A percentile compares a stretch with the other conserved stretches of the same genome.
phyloP scores from a whole-genome alignment of 441 rosid species.

The Populus tomentosa region DNA sequence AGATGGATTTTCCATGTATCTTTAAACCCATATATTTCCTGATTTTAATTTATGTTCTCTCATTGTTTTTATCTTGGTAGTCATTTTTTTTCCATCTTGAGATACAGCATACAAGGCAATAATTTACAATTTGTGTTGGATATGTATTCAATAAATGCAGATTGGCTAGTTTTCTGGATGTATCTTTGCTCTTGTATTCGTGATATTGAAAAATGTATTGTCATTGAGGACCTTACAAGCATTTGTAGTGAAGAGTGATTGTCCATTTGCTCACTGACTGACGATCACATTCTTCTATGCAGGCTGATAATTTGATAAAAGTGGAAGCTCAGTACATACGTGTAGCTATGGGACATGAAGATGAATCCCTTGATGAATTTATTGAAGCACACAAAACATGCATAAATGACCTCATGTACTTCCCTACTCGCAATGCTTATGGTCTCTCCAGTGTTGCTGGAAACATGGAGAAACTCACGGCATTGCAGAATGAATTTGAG shows the following conservation, averaged over 20 bases:
- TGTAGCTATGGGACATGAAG: slow-evolving; percentile 87
- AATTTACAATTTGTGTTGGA: not conserved
- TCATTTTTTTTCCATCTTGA: not conserved
- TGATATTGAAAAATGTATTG: not conserved
- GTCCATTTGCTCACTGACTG: slow-evolving; percentile 3
- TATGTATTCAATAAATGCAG: not conserved
- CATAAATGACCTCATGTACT: slow-evolving; percentile 91
- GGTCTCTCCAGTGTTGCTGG: slow-evolving; percentile 96
- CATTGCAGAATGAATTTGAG: slow-evolving; percentile 79
- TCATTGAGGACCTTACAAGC: not conserved
- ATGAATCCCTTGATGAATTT: slow-evolving; percentile 76
- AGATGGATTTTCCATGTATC: not conserved
- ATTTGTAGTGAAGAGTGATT: not conserved
- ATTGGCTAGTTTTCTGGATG: not conserved
- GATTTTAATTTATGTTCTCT: not conserved
- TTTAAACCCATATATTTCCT: not conserved
- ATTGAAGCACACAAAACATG: slow-evolving; percentile 88
- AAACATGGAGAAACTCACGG: slow-evolving; percentile 81
- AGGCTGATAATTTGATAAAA: slow-evolving; percentile 72
- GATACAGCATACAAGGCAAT: not conserved
- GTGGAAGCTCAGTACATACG: slow-evolving; percentile 72
- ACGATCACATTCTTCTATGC: slow-evolving; percentile 15
- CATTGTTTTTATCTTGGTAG: not conserved
- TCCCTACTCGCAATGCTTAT: slow-evolving; percentile 83
- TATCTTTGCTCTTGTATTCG: not conserved